These are phyloP conservation scores for Fusarium nematophilum DNA, from an alignment of 2,329 filamentous ascomycete genomes.

Conservation along the genomic window DNA sequence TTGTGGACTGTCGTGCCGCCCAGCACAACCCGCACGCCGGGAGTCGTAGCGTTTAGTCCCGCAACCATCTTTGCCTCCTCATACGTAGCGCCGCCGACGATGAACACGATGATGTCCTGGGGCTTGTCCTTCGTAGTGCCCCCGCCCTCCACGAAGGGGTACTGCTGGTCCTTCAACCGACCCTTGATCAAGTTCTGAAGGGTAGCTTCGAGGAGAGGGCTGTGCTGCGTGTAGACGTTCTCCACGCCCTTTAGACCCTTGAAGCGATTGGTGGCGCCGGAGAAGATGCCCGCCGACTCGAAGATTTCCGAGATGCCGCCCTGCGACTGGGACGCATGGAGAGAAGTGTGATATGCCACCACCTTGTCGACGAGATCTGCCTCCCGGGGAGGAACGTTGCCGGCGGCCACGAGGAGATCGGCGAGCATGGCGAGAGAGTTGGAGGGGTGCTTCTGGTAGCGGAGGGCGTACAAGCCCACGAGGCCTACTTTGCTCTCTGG, in stretches of 20 bases:
- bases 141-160: slow-evolving; percentile 92
- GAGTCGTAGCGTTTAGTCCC: slow-evolving; percentile 91
- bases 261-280: slow-evolving; percentile 85
- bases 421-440: slow-evolving; percentile 87
- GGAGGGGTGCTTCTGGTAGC: slow-evolving; percentile 87
- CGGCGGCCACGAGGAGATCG: slow-evolving; percentile 86
- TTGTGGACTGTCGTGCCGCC: slow-evolving; percentile 92
- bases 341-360: slow-evolving; percentile 84
- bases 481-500: slow-evolving; percentile 87
- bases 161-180: slow-evolving; percentile 84
- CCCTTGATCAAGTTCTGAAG: slow-evolving; percentile 95
- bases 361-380: slow-evolving; percentile 86
- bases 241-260: slow-evolving; percentile 97
- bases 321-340: slow-evolving; percentile 80
- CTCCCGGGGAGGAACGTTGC: slow-evolving; percentile 79
- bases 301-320: slow-evolving; percentile 92
- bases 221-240: slow-evolving; percentile 99
- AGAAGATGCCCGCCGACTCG: slow-evolving; percentile 90
- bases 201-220: slow-evolving; percentile 85
- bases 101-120: slow-evolving; percentile 95
- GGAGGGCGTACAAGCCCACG: slow-evolving; percentile 93
- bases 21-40: slow-evolving; percentile 88
- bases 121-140: slow-evolving; percentile 92
- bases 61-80: slow-evolving; percentile 97
- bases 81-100: slow-evolving; percentile 92